Conservation (phyloP, 2,329 filamentous ascomycete genomes). For the Acarospora socialis region DNA sequence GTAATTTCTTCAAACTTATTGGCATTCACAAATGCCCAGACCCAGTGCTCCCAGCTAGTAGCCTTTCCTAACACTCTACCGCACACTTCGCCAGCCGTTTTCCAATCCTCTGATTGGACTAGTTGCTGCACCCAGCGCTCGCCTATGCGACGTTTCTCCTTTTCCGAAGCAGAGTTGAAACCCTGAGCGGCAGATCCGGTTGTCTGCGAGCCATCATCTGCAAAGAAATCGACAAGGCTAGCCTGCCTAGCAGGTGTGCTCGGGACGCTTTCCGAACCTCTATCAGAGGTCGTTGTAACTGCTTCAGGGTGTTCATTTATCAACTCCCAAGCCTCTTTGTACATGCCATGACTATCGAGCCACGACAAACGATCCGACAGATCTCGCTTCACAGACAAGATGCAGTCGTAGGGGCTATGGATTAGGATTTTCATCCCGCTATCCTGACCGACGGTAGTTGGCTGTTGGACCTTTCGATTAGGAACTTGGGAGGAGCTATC, state of each 20-base stretch:
- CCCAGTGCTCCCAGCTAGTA: slow-evolving; percentile 86
- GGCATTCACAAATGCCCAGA: slow-evolving; percentile 77
- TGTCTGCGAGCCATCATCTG: slow-evolving; percentile 53
- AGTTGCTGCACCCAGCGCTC: slow-evolving; percentile 89
- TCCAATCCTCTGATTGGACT: slow-evolving; percentile 61
- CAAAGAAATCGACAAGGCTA: slow-evolving; percentile 52
- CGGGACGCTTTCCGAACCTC: slow-evolving; percentile 19
- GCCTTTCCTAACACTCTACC: slow-evolving; percentile 69
- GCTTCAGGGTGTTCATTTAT: slow-evolving; percentile 76
- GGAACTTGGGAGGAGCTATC: slow-evolving; percentile 36
- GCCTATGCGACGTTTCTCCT: slow-evolving; percentile 80
- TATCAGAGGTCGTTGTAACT: slow-evolving; percentile 28
- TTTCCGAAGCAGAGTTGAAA: slow-evolving; percentile 55
- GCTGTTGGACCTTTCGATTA: slow-evolving; percentile 28
- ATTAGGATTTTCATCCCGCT: slow-evolving; percentile 78
- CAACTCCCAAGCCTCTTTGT: slow-evolving; percentile 76
- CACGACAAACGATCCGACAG: slow-evolving; percentile 72
- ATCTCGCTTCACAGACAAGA: slow-evolving; percentile 80
- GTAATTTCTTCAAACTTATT: slow-evolving; percentile 84
- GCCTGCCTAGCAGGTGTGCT: slow-evolving; percentile 22
- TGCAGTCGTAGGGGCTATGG: slow-evolving; percentile 90
- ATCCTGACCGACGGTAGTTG: slow-evolving; percentile 37
- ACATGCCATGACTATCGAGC: slow-evolving; percentile 69
- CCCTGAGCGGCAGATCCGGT: slow-evolving; percentile 45
- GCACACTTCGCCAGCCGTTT: slow-evolving; percentile 61